Base-by-base conservation (phyloP, 1,284 basidiomycete genomes). In the Cerrena zonata region DNA sequence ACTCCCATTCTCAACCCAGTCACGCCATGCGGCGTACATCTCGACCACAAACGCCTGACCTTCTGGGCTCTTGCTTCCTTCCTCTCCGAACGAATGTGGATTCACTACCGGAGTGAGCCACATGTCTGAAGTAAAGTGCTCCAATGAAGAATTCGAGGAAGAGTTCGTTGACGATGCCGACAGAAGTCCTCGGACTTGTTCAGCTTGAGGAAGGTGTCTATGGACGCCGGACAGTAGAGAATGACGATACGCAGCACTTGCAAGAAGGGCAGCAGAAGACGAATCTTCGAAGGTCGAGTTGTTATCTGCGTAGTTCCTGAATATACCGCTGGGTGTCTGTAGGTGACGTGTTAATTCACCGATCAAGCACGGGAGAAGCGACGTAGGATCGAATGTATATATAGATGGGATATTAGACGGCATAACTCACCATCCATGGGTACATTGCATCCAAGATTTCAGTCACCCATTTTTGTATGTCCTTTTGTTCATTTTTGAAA, bases 401-500 rank as follows among this genome's bases (percentile, higher is more conserved):
- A 23, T 7, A 22, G 13, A 22, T 10, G 5, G 11, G 23, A 42
- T 10, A 23, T 39, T 5, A 39, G 37, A 4, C 4, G 41, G 24
- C 21, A 37, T 10, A 13, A 62, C 65, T 26, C 24, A 75, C 83
- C 3, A 84, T 68, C 51, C 78, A 59, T 2, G 67, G 58, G 61
- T 85, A 91, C 68, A 91, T 84, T 4, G 73, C 88, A n/a, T 63
- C 64, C 49, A 91, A 79, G 48, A 93, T 87, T 64, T 91, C 88
- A 21, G 70, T 65, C 4, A 83, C 72, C 91, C 91, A 93, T 4
- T 63, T 61, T 2, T 69, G 67, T 11, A 94, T 73, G 55, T 91
- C 79, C 0, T 64, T 69, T 53, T 82, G 78, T 64, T 91, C 72
- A 21, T 58, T 62, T 46, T 72, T 60, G 59, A 91, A 71, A 1